Evolutionary conservation across 2,329 filamentous ascomycete genomes (phyloP).

Genomic region (Cercospora zeae-maydis): DNA sequence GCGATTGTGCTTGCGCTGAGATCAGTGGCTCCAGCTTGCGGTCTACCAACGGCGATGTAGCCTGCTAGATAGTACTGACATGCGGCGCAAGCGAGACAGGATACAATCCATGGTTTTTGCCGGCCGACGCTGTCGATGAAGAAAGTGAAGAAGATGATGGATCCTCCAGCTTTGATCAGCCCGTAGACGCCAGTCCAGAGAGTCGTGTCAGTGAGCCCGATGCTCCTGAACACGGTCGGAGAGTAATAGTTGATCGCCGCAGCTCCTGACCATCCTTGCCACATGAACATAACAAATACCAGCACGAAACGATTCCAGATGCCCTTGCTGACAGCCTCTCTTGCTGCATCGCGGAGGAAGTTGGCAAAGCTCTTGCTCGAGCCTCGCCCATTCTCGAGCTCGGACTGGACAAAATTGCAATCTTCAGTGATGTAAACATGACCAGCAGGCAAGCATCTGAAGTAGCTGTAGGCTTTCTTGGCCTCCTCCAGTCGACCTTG

Average conservation of each 20-base stretch:
- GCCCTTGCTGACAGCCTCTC: conserved; percentile 35
- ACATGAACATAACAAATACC: conserved; percentile 43
- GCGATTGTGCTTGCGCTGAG: conserved; percentile 35
- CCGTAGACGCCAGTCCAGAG: conserved; percentile 41
- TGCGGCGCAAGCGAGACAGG: conserved; percentile 36
- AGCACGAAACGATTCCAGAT: conserved; percentile 43
- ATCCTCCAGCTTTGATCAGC: conserved; percentile 38
- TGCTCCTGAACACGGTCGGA: conserved; percentile 38
- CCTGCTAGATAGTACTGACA: conserved; percentile 40
- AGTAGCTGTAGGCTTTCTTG: conserved; percentile 21
- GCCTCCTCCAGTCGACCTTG: conserved; percentile 24
- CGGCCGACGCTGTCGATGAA: conserved; percentile 40
- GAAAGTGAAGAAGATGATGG: conserved; percentile 39
- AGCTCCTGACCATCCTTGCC: conserved; percentile 35
- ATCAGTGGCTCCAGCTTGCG: conserved; percentile 29
- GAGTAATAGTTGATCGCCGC: conserved; percentile 40
- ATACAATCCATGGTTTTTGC: conserved; percentile 40
- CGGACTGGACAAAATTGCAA: conserved; percentile 33
- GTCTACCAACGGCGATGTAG: conserved; percentile 38
- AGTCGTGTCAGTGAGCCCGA: conserved; percentile 37
- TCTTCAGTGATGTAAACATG: conserved; percentile 33
- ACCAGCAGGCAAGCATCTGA: conserved; percentile 22
- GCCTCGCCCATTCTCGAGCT: conserved; percentile 35
- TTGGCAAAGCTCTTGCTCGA: conserved; percentile 31
- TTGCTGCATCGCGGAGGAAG: conserved; percentile 32